phyloP scores from a whole-genome alignment of 805 yeast species.

The Starmera caribaea region DNA sequence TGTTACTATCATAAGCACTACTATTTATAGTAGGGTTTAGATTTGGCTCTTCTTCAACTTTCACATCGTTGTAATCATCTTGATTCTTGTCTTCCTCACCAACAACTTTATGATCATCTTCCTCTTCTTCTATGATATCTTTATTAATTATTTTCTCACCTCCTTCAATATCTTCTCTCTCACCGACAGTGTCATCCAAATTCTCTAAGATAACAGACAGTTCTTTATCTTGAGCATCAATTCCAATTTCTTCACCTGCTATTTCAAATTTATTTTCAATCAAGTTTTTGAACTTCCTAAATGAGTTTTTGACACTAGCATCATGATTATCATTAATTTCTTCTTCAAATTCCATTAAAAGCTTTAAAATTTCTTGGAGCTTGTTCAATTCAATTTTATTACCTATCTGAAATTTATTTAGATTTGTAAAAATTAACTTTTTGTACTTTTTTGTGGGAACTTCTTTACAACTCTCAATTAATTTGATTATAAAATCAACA shows the following conservation, averaged over 20 bases:
- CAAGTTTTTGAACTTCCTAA: constrained; percentile 20
- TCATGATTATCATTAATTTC: constrained; percentile 24
- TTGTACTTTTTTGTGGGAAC: constrained; percentile 41
- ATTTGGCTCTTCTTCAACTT: neutral
- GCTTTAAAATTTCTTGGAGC: constrained; percentile 18
- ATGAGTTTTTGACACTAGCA: constrained; percentile 22
- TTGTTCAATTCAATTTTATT: constrained; percentile 16
- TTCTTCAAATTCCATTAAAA: constrained; percentile 19
- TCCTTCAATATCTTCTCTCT: constrained; percentile 4
- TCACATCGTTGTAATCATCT: neutral
- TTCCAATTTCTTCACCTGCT: constrained; percentile 9
- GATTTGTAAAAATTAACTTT: constrained; percentile 40
- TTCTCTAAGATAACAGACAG: constrained; percentile 17
- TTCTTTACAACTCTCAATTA: constrained; percentile 39
- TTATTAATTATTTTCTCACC: constrained; percentile 14
- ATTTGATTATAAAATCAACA: constrained; percentile 42
- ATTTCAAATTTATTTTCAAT: constrained; percentile 12
- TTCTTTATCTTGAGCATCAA: constrained; percentile 15
- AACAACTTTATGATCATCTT: neutral
- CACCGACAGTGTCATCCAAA: constrained; percentile 13
- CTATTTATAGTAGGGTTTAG: neutral
- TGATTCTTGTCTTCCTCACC: neutral
- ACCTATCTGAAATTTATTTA: constrained; percentile 40
- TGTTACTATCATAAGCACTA: neutral
- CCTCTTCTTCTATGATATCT: constrained; percentile 3